These are phyloP conservation scores for Cadophora sp. DNA, from an alignment of 2,329 filamentous ascomycete genomes.

Conservation along the genomic window DNA sequence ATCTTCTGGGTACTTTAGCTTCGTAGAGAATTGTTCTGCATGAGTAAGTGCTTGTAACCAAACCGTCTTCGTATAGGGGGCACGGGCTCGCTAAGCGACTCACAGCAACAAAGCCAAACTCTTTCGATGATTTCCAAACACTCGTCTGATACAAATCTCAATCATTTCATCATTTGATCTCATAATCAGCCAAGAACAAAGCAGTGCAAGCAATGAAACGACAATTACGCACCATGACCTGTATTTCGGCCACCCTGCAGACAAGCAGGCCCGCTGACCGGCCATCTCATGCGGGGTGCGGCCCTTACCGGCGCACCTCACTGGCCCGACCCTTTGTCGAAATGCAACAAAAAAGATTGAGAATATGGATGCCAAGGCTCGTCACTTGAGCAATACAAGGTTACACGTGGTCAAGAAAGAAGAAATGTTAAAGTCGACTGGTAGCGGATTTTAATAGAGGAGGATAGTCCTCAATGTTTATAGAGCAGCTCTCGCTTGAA, in stretches of 20 bases:
- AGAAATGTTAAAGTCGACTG: not conserved
- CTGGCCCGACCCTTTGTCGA: constrained; percentile 14
- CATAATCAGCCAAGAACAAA: too few relatives aligned
- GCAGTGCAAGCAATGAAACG: too few relatives aligned
- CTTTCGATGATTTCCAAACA: too few relatives aligned
- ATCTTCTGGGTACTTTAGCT: too few relatives aligned
- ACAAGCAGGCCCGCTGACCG: not conserved
- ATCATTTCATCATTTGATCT: too few relatives aligned
- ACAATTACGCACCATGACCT: too few relatives aligned
- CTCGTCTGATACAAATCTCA: too few relatives aligned
- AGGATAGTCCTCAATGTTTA: too few relatives aligned
- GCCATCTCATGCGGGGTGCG: constrained; percentile 8
- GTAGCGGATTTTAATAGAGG: too few relatives aligned
- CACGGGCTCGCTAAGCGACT: not conserved
- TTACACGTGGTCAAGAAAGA: not conserved
- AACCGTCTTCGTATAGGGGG: not conserved
- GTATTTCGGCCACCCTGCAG: not conserved
- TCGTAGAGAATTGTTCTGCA: too few relatives aligned
- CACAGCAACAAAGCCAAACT: not conserved
- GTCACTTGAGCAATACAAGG: not conserved
- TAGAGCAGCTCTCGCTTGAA: too few relatives aligned
- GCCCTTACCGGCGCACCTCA: constrained; percentile 3
- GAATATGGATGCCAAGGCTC: not conserved
- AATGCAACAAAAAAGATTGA: constrained; percentile 4
- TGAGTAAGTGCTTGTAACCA: not conserved